These are phyloP conservation scores for Carex parvula DNA, from an alignment of 176 grass and related monocot genomes.

Conservation along the genomic window DNA sequence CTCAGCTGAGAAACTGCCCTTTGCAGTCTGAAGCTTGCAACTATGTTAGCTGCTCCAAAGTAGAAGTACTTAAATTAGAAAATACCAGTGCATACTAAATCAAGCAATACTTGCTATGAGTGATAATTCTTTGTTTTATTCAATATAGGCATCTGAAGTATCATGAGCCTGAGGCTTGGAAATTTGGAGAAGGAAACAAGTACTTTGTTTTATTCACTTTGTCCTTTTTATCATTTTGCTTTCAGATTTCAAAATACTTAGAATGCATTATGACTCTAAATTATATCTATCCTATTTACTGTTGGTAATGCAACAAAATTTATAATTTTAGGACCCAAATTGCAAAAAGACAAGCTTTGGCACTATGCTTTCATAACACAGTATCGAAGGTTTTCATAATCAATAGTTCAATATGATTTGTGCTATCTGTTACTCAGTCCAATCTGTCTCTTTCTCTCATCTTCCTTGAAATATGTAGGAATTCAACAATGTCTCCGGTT, in stretches of 20 bases:
- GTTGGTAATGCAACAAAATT: background rate
- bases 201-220: too few relatives aligned
- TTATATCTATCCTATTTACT: background rate
- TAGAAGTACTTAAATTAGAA: constrained; percentile 1
- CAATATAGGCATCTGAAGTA: too few relatives aligned
- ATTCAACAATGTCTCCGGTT: constrained; percentile 35
- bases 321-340: background rate
- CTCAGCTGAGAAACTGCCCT: constrained; percentile 40
- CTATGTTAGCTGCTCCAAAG: constrained; percentile 55
- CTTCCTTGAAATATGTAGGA: constrained; percentile 27
- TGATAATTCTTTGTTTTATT: background rate
- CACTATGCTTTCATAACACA: background rate
- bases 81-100: background rate
- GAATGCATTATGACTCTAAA: background rate
- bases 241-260: too few relatives aligned
- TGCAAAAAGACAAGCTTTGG: too few relatives aligned
- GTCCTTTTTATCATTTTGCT: background rate
- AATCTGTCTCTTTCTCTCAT: background rate
- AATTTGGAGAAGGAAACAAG: too few relatives aligned
- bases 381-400: background rate
- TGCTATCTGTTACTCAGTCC: too few relatives aligned
- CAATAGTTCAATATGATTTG: background rate
- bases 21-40: constrained; percentile 69
- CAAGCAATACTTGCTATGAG: background rate
- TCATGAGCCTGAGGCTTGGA: too few relatives aligned